These are phyloP conservation scores for Phialophora expanda DNA, from an alignment of 2,329 filamentous ascomycete genomes.

Conservation along the genomic window DNA sequence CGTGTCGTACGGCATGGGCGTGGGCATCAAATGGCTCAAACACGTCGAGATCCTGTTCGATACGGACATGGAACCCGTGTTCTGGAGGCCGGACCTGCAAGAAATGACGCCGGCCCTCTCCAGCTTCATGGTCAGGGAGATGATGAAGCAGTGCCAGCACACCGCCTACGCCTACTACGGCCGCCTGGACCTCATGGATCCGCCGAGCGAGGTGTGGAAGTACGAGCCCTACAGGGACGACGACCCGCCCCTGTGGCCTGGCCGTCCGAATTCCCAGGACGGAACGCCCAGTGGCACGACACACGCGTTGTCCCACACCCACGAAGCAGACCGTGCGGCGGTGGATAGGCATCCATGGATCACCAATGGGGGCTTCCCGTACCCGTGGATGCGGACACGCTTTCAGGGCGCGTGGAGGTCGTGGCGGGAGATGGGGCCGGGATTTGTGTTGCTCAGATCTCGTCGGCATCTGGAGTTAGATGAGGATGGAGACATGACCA, in stretches of 20 bases:
- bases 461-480: not conserved
- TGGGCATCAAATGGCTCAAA: slow-evolving; percentile 30
- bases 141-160: slow-evolving; percentile 17
- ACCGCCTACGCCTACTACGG: slow-evolving; percentile 27
- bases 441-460: not conserved
- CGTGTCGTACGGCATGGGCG: slow-evolving; percentile 31
- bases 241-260: not conserved
- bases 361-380: not conserved
- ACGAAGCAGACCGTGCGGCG: not conserved
- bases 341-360: slow-evolving; percentile 1
- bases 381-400: not conserved
- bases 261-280: not conserved
- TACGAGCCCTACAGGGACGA: slow-evolving; percentile 7
- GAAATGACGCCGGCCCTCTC: slow-evolving; percentile 10
- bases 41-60: slow-evolving; percentile 26
- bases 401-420: not conserved
- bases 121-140: slow-evolving; percentile 15
- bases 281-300: not conserved
- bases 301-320: not conserved
- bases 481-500: not conserved
- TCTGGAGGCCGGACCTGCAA: not conserved
- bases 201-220: slow-evolving; percentile 25
- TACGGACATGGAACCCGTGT: not conserved
- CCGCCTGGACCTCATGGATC: slow-evolving; percentile 17
- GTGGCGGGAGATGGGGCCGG: not conserved